phyloP scores from a whole-genome alignment of 257 asterid genomes.

The Plectranthus barbatus region DNA sequence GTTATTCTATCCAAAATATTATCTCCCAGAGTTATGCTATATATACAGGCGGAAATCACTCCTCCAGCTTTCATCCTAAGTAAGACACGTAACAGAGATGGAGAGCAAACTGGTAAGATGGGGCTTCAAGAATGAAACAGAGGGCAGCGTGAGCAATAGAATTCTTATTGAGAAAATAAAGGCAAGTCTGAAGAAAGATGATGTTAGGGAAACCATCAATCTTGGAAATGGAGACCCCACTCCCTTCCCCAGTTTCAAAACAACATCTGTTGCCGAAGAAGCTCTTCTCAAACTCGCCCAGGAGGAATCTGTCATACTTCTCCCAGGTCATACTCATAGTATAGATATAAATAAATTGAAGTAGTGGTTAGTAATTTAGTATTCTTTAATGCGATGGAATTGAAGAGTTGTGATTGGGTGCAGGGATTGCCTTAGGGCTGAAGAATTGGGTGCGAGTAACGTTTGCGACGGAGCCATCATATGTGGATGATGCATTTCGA shows the following conservation, averaged over 20 bases:
- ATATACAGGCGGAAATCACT: background rate
- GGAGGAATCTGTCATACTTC: slow-evolving; percentile 34
- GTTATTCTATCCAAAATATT: no score
- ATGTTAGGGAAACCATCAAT: slow-evolving; percentile 29
- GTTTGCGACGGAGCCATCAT: slow-evolving; percentile 56
- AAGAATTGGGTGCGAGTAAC: slow-evolving; percentile 74
- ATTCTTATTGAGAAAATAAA: slow-evolving; percentile 23
- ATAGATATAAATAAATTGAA: no score
- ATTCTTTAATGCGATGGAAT: background rate
- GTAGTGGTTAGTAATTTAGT: no score
- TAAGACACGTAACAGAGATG: slow-evolving; percentile 10
- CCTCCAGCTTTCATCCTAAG: background rate
- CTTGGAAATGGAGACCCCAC: slow-evolving; percentile 69
- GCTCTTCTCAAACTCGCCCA: slow-evolving; percentile 39
- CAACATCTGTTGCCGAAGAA: slow-evolving; percentile 35
- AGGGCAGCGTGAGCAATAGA: slow-evolving; percentile 40
- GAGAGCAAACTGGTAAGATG: slow-evolving; percentile 15
- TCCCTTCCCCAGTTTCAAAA: slow-evolving; percentile 40
- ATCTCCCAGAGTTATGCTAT: no score
- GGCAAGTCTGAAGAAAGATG: slow-evolving; percentile 22
- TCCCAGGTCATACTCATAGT: no score
- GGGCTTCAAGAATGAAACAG: slow-evolving; percentile 21
- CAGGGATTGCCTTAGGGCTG: slow-evolving; percentile 60
- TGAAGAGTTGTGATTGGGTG: background rate
- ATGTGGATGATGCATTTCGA: slow-evolving; percentile 47